These are phyloP conservation scores for Lachancea mirantina DNA, from an alignment of 805 yeast genomes.

Conservation along the genomic window DNA sequence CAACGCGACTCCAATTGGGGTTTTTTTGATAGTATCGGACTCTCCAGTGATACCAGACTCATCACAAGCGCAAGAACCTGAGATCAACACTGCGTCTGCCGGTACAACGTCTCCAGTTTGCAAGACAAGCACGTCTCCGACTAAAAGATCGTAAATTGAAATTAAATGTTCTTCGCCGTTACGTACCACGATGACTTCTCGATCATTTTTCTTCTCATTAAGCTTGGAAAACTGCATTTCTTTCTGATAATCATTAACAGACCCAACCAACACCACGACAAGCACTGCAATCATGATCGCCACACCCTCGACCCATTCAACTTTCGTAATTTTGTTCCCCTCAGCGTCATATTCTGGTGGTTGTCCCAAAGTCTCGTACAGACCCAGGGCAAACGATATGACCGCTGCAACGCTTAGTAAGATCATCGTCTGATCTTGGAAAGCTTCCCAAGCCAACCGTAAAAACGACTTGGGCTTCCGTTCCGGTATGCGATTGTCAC, in stretches of 20 bases:
- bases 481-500: constrained; percentile 66
- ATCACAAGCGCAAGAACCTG: constrained; percentile 79
- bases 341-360: constrained; percentile 70
- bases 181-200: constrained; percentile 70
- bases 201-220: constrained; percentile 80
- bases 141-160: constrained; percentile 67
- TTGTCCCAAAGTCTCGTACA: constrained; percentile 87
- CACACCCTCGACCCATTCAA: constrained; percentile 98
- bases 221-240: constrained; percentile 86
- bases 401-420: constrained; percentile 80
- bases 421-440: constrained; percentile 86
- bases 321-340: constrained; percentile 70
- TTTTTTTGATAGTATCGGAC: constrained; percentile 70
- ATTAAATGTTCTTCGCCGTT: constrained; percentile 60
- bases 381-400: constrained; percentile 81
- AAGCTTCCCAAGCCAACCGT: constrained; percentile 66
- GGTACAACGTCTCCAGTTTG: constrained; percentile 95
- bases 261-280: constrained; percentile 89
- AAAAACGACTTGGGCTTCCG: constrained; percentile 63
- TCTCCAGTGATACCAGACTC: constrained; percentile 95
- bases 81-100: constrained; percentile 71
- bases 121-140: constrained; percentile 75
- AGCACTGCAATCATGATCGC: constrained; percentile 89
- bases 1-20: constrained; percentile 42
- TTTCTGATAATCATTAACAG: constrained; percentile 94